Evolutionary conservation across 2,329 filamentous ascomycete species (phyloP).

Genomic region (Gaeumannomyces tritici): DNA sequence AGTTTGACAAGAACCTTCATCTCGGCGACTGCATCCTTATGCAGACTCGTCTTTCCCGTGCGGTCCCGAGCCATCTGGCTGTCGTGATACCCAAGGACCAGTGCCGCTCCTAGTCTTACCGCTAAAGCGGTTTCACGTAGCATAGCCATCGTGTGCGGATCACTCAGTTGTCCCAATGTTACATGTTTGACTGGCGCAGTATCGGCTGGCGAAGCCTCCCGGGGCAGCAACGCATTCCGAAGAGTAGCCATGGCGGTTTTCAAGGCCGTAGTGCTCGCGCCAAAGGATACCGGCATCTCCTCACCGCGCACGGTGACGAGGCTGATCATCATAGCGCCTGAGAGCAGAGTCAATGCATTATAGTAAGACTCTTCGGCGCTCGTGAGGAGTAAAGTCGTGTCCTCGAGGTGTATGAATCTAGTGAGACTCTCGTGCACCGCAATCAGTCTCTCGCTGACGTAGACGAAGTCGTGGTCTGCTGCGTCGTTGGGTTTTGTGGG

Average conservation of each 20-base stretch:
- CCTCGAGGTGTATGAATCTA: slow-evolving; percentile 22
- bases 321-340: slow-evolving; percentile 14
- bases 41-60: slow-evolving; percentile 18
- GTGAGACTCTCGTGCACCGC: slow-evolving; percentile 32
- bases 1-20: slow-evolving; percentile 15
- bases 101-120: slow-evolving; percentile 19
- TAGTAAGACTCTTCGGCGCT: slow-evolving; percentile 32
- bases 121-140: slow-evolving; percentile 25
- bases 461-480: slow-evolving; percentile 31
- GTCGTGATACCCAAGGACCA: slow-evolving; percentile 20
- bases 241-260: slow-evolving; percentile 7
- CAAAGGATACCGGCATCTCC: not conserved
- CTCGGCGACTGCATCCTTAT: slow-evolving; percentile 22
- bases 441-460: slow-evolving; percentile 29
- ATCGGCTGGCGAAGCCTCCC: not conserved
- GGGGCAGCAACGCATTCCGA: slow-evolving; percentile 2
- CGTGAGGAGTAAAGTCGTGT: slow-evolving; percentile 23
- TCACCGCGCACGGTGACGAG: slow-evolving; percentile 11
- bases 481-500: slow-evolving; percentile 26
- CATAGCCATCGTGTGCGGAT: slow-evolving; percentile 25
- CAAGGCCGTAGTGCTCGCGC: slow-evolving; percentile 3
- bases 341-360: slow-evolving; percentile 30
- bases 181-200: not conserved
- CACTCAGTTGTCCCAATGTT: slow-evolving; percentile 18
- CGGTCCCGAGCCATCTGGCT: slow-evolving; percentile 22